Conservation (phyloP, 2,329 filamentous ascomycete genomes). For the Nemania serpens region DNA sequence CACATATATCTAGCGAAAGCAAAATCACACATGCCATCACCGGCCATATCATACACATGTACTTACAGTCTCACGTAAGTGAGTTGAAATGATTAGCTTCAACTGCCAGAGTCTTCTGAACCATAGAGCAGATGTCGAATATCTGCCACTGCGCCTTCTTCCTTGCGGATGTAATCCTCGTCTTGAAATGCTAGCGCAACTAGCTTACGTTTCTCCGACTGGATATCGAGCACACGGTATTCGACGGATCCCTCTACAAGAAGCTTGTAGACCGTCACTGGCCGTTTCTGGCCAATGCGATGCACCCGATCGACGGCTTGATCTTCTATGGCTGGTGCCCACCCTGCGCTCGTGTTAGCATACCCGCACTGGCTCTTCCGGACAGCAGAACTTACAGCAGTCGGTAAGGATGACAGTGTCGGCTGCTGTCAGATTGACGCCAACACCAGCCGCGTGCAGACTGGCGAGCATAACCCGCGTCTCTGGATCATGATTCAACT, state of each 20-base stretch:
- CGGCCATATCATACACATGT: too few species aligned
- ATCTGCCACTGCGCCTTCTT: conserved; percentile 46
- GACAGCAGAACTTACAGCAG: conserved; percentile 57
- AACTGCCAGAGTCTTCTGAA: not conserved
- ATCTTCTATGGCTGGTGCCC: conserved; percentile 91
- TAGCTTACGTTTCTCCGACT: conserved; percentile 76
- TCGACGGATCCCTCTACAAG: conserved; percentile 83
- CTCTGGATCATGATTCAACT: conserved; percentile 67
- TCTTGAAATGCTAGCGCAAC: conserved; percentile 82
- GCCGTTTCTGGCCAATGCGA: conserved; percentile 78
- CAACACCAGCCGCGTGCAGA: conserved; percentile 80
- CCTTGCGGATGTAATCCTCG: conserved; percentile 60
- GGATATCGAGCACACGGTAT: conserved; percentile 77
- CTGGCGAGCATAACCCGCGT: conserved; percentile 82
- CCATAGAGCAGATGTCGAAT: conserved; percentile 52
- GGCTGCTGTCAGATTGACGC: conserved; percentile 82
- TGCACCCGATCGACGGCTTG: conserved; percentile 90
- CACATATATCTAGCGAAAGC: too few species aligned
- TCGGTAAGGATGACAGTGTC: conserved; percentile 85
- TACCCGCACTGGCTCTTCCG: not conserved
- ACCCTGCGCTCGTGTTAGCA: conserved; percentile 56
- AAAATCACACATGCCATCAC: too few species aligned
- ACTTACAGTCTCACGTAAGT: not conserved
- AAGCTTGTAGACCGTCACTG: conserved; percentile 79
- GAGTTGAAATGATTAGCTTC: not conserved